phyloP scores from a whole-genome alignment of 2,329 filamentous ascomycete species.

The Fusarium dlaminii region DNA sequence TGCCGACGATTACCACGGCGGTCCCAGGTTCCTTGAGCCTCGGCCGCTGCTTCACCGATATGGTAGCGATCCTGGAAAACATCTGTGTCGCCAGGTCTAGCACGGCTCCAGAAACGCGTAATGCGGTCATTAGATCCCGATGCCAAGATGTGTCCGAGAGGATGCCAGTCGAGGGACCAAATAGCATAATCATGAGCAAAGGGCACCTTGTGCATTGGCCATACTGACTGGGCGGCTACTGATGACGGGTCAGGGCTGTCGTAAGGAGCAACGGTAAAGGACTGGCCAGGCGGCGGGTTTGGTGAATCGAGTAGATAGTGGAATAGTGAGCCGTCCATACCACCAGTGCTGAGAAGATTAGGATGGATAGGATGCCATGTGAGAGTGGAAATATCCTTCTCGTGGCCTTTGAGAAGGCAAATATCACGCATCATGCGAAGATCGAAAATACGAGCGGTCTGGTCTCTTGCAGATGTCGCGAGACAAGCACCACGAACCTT shows the following conservation, averaged over 20 bases:
- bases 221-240: conserved; percentile 87
- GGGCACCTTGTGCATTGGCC: conserved; percentile 85
- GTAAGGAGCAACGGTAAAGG: conserved; percentile 81
- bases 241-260: conserved; percentile 83
- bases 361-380: conserved; percentile 94
- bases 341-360: conserved; percentile 88
- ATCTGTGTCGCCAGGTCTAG: conserved; percentile 86
- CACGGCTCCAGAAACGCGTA: conserved; percentile 95
- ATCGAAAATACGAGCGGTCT: conserved; percentile 93
- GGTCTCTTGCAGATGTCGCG: conserved; percentile 91
- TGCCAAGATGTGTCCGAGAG: conserved; percentile 91
- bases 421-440: conserved; percentile 99
- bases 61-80: conserved; percentile 93
- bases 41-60: conserved; percentile 91
- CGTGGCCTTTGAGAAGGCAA: conserved; percentile 89
- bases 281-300: conserved; percentile 79
- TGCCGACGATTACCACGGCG: conserved; percentile 80
- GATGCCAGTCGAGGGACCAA: conserved; percentile 98
- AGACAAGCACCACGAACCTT: conserved; percentile 84
- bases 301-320: conserved; percentile 98
- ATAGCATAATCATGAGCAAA: conserved; percentile 95
- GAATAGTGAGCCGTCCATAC: conserved; percentile 86
- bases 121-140: conserved; percentile 97
- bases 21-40: conserved; percentile 95
- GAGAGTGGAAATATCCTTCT: conserved; percentile 93